Evolutionary conservation across 2,329 filamentous ascomycete genomes (phyloP).

Genomic region (Colletotrichum tropicicola): DNA sequence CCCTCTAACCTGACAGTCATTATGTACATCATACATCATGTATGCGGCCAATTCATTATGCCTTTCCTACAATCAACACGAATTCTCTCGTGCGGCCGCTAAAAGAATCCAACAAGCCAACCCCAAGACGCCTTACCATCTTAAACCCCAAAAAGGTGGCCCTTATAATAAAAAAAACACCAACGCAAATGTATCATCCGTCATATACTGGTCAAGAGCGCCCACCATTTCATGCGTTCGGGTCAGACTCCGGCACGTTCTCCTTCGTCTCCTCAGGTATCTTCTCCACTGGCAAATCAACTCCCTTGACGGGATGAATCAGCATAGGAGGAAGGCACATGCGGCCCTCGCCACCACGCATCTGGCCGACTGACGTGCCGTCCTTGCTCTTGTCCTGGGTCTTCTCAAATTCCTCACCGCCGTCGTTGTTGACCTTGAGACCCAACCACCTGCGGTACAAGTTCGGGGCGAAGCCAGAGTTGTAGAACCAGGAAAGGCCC

Average conservation of each 20-base stretch:
- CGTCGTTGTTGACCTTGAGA: conserved; percentile 79
- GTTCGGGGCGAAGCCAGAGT: conserved; percentile 81
- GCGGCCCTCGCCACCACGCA: conserved; percentile 77
- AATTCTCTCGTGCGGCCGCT: conserved; percentile 1
- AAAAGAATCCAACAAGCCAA: conserved; percentile 28
- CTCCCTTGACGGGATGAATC: conserved; percentile 85
- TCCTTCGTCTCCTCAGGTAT: conserved; percentile 56
- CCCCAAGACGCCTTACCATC: conserved; percentile 28
- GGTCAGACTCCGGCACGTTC: conserved; percentile 58
- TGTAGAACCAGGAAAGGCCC: conserved; percentile 93
- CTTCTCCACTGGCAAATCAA: conserved; percentile 72
- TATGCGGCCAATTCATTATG: conserved; percentile 25
- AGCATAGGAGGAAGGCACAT: conserved; percentile 94
- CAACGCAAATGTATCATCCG: conserved; percentile 17
- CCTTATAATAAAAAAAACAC: conserved; percentile 2
- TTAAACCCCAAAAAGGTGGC: conserved; percentile 19
- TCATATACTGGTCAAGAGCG: neutral
- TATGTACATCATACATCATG: conserved; percentile 30
- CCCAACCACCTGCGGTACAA: conserved; percentile 90
- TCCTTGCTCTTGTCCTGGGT: conserved; percentile 61
- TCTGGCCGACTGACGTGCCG: conserved; percentile 57
- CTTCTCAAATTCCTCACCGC: conserved; percentile 79
- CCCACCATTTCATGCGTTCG: conserved; percentile 44
- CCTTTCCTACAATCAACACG: conserved; percentile 24
- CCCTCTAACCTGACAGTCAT: conserved; percentile 28